Base-by-base conservation (phyloP, 2,329 filamentous ascomycete species). In the Aschersonia sp. region DNA sequence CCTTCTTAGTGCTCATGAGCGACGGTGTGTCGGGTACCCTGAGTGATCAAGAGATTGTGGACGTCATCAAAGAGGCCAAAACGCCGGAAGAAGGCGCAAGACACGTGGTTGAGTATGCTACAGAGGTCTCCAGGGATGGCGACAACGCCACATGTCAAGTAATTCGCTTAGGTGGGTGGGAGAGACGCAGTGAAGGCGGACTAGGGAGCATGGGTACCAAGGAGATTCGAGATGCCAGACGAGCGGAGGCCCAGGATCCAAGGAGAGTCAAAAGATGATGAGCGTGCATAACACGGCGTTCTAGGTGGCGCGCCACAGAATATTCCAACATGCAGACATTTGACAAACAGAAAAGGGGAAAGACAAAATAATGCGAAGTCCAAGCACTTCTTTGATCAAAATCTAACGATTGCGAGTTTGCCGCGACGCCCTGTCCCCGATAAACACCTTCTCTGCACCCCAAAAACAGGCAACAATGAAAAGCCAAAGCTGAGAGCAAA, bases 11-110 rank as follows among this genome's bases (percentile, higher is more conserved):
- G 2, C 75, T 98, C 44, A 79, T 94, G 62, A 85, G 80, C 2
- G 92, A 98, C 63, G 92, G 92, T 30, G 80, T 98, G 7, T 91
- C 83, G 28, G 91, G 87, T 5, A 85, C 85, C 12, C 70, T 97
- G 29, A 80, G 76, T 48, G 92, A 98, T 60, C 91, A 97, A 67
- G 92, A 98, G 67, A 88, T 97, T 52, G 89, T 96, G 31, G 92
- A 98, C 61, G 81, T 97, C 32, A 75, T 97, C 58, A 97, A 97
- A 65, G 92, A 98, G 65, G 86, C 89, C 4, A 82, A 75, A 59
- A 97, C 91, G 0, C 92, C 92, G 0, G 91, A 95, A 55, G 80
- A 94, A 61, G 92, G 82, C 3, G 81, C 88, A 1, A 75, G 74
- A 50, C 80, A 83, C 51, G 78, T 98, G 5, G 87, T 95, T 31